These are phyloP conservation scores for Serendipita sp. DNA, from an alignment of 768 basidiomycete genomes.

Conservation along the genomic window DNA sequence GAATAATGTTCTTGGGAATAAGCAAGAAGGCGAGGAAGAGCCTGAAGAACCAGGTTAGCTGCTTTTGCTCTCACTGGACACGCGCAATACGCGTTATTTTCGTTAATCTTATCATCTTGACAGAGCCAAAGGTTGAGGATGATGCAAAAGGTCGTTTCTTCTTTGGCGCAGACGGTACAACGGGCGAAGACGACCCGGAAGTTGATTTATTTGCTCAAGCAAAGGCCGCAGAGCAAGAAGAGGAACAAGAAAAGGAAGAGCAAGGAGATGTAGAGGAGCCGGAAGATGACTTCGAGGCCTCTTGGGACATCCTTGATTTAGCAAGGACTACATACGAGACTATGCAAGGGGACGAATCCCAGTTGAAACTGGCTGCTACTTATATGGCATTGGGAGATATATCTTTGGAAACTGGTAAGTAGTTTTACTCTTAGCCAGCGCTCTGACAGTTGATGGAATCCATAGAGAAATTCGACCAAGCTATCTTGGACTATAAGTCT, in stretches of 20 bases:
- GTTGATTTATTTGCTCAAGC: slow-evolving; percentile 52
- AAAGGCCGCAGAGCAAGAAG: slow-evolving; percentile 26
- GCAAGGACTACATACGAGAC: slow-evolving; percentile 76
- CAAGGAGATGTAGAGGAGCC: slow-evolving; percentile 62
- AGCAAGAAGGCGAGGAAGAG: slow-evolving; percentile 52
- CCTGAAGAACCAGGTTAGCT: slow-evolving; percentile 17
- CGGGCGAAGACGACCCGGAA: slow-evolving; percentile 36
- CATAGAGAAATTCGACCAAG: slow-evolving; percentile 90
- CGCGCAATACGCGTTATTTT: neutral
- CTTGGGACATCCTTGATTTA: slow-evolving; percentile 95
- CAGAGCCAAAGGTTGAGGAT: slow-evolving; percentile 16
- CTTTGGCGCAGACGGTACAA: slow-evolving; percentile 68
- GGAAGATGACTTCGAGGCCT: slow-evolving; percentile 94
- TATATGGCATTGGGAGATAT: slow-evolving; percentile 88
- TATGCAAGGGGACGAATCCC: slow-evolving; percentile 41
- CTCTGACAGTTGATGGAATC: neutral
- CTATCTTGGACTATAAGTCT: slow-evolving; percentile 70
- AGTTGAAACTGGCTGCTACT: slow-evolving; percentile 77
- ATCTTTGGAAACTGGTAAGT: slow-evolving; percentile 84
- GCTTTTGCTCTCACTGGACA: neutral
- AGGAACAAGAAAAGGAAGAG: slow-evolving; percentile 37
- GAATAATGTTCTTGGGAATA: slow-evolving; percentile 64
- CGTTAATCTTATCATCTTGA: neutral
- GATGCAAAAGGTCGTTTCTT: slow-evolving; percentile 42
- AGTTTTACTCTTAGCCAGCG: neutral